Evolutionary conservation across 2,329 filamentous ascomycete species (phyloP), one percentile per base, ranked within the genome.

Genomic region (Monosporascus cannonballus): DNA sequence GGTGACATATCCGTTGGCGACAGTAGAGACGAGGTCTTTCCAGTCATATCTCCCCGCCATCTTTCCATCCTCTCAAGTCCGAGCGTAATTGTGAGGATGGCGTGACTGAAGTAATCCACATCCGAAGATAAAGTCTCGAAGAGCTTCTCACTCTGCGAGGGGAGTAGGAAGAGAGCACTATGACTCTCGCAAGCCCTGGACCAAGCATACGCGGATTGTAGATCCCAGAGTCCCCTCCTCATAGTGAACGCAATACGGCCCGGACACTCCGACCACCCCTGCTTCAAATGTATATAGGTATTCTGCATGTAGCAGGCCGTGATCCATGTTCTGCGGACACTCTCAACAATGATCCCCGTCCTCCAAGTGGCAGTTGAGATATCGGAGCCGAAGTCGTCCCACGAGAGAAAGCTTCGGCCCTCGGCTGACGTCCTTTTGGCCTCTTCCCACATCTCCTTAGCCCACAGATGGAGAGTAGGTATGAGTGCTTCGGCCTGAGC

Each of bases 401-500:
- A 30, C 27, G 27, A 30, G 27, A 30, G 27, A 9, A 30, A 30
- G 27, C 27, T 30, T 30, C 27, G 27, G 9, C 27, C 27, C 3
- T 30, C 27, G 27, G 9, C 27, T 30, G 27, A 30, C 27, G 14
- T 50, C 38, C 42, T 30, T 30, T 55, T 51, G 2, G 53, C 58
- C 39, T 51, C 53, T 25, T 60, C 51, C 41, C 63, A 56, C 50
- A 65, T 56, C 51, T 63, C 53, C 20, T 49, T 52, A 6, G 54
- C 59, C 63, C 63, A 65, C 3, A 51, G 49, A 44, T 48, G 50
- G n/a, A 71, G 52, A 15, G 68, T 59, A 9, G 65, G 57, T 36
- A 69, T 61, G 18, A 66, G 55, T 14, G 50, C 58, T 54, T 71
- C 67, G 14, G 61, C 69, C 46, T 64, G 61, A 3, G 61, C 62